Evolutionary conservation across 1,139 yeast species (phyloP).

Genomic region (Candida frijolesensis): DNA sequence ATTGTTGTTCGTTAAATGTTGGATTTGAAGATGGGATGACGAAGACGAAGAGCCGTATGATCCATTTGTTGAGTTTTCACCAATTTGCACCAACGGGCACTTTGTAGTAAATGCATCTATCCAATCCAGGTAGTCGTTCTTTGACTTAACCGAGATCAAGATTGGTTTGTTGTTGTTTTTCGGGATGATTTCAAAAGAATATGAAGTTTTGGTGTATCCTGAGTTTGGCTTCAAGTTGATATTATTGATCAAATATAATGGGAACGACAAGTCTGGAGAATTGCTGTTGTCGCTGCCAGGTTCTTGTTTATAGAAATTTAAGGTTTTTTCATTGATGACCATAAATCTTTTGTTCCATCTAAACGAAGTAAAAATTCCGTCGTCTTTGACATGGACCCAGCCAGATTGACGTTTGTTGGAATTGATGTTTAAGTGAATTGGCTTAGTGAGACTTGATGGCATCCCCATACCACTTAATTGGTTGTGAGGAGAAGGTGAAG

Average conservation of each 20-base stretch:
- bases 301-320: slow-evolving; percentile 77
- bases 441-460: slow-evolving; percentile 14
- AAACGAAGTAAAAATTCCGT: slow-evolving; percentile 76
- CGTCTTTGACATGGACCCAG: slow-evolving; percentile 92
- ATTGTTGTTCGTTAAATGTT: slow-evolving; percentile 4
- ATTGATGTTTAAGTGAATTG: slow-evolving; percentile 24
- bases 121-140: slow-evolving; percentile 87
- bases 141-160: slow-evolving; percentile 73
- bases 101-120: slow-evolving; percentile 85
- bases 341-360: slow-evolving; percentile 90
- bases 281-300: slow-evolving; percentile 32
- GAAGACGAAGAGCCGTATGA: background rate
- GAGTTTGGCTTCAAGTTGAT: slow-evolving; percentile 42
- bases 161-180: slow-evolving; percentile 59
- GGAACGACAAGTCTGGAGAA: slow-evolving; percentile 44
- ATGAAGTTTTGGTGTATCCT: slow-evolving; percentile 66
- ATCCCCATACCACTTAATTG: slow-evolving; percentile 7
- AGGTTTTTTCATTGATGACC: slow-evolving; percentile 71
- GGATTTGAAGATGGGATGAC: background rate
- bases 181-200: slow-evolving; percentile 75
- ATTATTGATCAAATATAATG: slow-evolving; percentile 40
- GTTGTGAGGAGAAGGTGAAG: slow-evolving; percentile 9
- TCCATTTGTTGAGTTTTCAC: slow-evolving; percentile 17
- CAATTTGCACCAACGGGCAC: slow-evolving; percentile 64
- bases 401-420: slow-evolving; percentile 53